Conservation (phyloP, 2,329 filamentous ascomycete species). For the Aspergillus pseudoterreus region DNA sequence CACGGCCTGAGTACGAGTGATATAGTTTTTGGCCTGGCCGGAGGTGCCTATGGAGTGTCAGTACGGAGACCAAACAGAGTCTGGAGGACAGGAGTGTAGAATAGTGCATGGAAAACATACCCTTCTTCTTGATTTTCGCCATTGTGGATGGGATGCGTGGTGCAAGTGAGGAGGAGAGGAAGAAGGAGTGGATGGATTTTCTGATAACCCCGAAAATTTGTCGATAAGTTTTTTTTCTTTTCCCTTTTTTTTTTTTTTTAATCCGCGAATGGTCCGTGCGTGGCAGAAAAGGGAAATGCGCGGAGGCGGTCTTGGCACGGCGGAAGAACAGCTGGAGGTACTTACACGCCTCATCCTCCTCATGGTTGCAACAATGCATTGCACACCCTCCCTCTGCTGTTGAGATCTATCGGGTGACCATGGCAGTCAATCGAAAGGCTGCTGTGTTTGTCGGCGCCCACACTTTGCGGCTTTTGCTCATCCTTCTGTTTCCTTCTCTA, state of each 20-base stretch:
- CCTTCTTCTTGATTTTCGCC: conserved; percentile 87
- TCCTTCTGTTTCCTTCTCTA: conserved; percentile 74
- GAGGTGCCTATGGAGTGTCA: conserved; percentile 58
- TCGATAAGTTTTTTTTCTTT: conserved; percentile 34
- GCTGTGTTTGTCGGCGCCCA: conserved; percentile 73
- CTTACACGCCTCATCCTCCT: neutral
- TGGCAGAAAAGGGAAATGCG: conserved; percentile 21
- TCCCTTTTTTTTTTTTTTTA: conserved; percentile 17
- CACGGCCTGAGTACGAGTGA: conserved; percentile 93
- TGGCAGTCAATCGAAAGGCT: conserved; percentile 55
- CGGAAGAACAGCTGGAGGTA: conserved; percentile 17
- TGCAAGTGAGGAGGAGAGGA: conserved; percentile 18
- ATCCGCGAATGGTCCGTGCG: conserved; percentile 28
- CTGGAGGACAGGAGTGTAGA: neutral
- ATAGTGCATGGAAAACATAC: conserved; percentile 34
- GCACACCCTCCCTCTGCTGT: neutral
- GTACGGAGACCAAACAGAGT: neutral
- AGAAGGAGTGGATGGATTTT: conserved; percentile 8
- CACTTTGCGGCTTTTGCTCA: conserved; percentile 73
- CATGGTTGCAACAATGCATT: conserved; percentile 7
- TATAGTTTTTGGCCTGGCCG: conserved; percentile 96
- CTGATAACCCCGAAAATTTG: conserved; percentile 35
- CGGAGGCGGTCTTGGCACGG: conserved; percentile 19
- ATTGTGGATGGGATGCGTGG: conserved; percentile 45
- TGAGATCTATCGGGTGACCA: conserved; percentile 20